Evolutionary conservation across 140 eudicot genomes (phyloP), one percentile per base, ranked within the genome.

Genomic region (Bidens hawaiensis): DNA sequence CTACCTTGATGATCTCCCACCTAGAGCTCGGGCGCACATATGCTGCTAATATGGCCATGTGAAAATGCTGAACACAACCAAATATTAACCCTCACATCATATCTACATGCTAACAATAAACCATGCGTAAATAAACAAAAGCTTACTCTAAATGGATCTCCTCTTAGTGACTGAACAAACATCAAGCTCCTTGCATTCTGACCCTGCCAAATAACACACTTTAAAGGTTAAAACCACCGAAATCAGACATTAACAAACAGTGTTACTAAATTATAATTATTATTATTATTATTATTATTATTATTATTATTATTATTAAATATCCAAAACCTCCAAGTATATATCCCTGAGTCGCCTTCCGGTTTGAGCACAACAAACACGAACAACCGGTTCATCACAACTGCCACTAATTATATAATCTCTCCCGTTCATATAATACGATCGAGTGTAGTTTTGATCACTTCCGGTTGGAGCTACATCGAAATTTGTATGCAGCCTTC

Each of bases 331-430:
- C 95, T 86, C 86, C 80, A 89, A 62, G 71, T 82, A 83, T 42
- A 85, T 65, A 69, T 89, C 86, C 45, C 86, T 69, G n/a, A 89
- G 82, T 45, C 91, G 76, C 79, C 91, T 85, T 72, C 97, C 97
- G 11, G 97, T 85, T 78, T 83, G 93, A 33, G 89, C 88, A 81
- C 97, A 89, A 67, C 97, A 85, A 56, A 89, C 72, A 28, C 97
- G 95, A 49, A 89, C 82, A 18, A 72, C 65, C 13, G 90, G 78
- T 77, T 89, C 95, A 59, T 89, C 95, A 38, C 81, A 75, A 58
- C 97, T 89, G 52, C 97, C 97, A 62, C 97, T 89, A 21, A 89
- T 83, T 33, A 89, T 74, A 55, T 89, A 89, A 69, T 89, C 97
- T 78, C 97, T 65, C 30, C 97, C 97, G 19, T 85, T 89, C 95